Conservation (phyloP, 1,284 basidiomycete genomes). For the Schizophyllum amplum region DNA sequence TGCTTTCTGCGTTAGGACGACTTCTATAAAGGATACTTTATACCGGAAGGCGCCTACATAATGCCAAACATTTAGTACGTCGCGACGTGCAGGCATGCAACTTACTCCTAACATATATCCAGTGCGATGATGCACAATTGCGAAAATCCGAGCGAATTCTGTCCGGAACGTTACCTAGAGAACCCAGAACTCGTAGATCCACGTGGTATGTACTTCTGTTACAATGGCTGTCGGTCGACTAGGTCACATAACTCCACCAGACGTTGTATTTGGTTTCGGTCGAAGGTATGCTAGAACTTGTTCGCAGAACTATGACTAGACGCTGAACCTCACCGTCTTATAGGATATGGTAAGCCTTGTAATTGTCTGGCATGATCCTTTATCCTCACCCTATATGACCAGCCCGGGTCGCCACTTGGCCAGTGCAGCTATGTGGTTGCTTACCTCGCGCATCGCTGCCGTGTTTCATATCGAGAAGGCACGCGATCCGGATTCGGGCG, state of each 20-base stretch:
- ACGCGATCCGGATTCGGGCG: not conserved
- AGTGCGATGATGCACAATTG: slow-evolving; percentile 17
- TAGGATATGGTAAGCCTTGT: too few species aligned
- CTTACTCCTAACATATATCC: not conserved
- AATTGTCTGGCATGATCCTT: not conserved
- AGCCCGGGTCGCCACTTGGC: slow-evolving; percentile 42
- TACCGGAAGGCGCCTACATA: slow-evolving; percentile 19
- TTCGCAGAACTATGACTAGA: too few species aligned
- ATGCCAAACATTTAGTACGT: slow-evolving; percentile 21
- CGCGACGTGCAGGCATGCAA: not conserved
- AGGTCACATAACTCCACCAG: not conserved
- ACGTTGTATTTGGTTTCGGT: slow-evolving; percentile 19
- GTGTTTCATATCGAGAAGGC: slow-evolving; percentile 43
- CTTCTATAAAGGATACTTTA: slow-evolving; percentile 18
- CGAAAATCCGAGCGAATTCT: slow-evolving; percentile 12
- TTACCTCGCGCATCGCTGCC: slow-evolving; percentile 41
- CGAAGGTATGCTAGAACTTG: slow-evolving; percentile 30
- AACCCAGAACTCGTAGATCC: slow-evolving; percentile 12
- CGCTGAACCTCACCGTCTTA: too few species aligned
- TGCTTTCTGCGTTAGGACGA: slow-evolving; percentile 14
- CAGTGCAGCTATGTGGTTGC: slow-evolving; percentile 45
- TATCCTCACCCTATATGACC: not conserved
- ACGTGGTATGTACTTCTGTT: slow-evolving; percentile 13
- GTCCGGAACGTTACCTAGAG: slow-evolving; percentile 15
- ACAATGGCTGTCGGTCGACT: not conserved